Conservation (phyloP, 495 filamentous ascomycete species). For the Xylaria bambusicola region DNA sequence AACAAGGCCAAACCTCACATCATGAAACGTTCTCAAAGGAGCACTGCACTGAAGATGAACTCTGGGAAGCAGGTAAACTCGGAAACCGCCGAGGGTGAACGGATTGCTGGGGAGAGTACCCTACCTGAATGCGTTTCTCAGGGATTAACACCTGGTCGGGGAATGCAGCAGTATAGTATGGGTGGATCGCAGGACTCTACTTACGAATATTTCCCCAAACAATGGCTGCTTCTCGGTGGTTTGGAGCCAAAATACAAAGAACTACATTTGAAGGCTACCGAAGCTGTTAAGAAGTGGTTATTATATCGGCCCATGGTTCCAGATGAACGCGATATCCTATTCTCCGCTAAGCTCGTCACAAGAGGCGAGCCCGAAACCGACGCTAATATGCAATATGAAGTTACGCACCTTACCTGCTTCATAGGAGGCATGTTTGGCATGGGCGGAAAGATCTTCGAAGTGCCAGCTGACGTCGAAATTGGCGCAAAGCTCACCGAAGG, state of each 20-base stretch:
- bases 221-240: constrained; percentile 78
- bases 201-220: constrained; percentile 94
- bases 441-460: constrained; percentile 80
- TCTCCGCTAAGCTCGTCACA: constrained; percentile 58
- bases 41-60: constrained; percentile 24
- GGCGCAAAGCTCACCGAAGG: constrained; percentile 84
- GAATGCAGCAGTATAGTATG: constrained; percentile 52
- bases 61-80: constrained; percentile 20
- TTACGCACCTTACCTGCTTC: constrained; percentile 84
- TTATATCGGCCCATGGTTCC: constrained; percentile 84
- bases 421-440: constrained; percentile 92
- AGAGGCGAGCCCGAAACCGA: constrained; percentile 40
- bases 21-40: constrained; percentile 23
- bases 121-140: constrained; percentile 52
- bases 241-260: constrained; percentile 74
- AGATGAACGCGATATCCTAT: constrained; percentile 73
- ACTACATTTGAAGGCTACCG: constrained; percentile 75
- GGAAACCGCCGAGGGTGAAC: constrained; percentile 21
- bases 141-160: constrained; percentile 45
- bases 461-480: constrained; percentile 77
- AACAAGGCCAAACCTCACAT: constrained; percentile 7
- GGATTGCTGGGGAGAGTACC: constrained; percentile 11
- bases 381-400: constrained; percentile 56
- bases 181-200: constrained; percentile 87
- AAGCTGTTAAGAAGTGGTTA: constrained; percentile 71